These are phyloP conservation scores for Ceratobasidium theobromae DNA, from an alignment of 1,284 basidiomycete species.

Conservation along the genomic window DNA sequence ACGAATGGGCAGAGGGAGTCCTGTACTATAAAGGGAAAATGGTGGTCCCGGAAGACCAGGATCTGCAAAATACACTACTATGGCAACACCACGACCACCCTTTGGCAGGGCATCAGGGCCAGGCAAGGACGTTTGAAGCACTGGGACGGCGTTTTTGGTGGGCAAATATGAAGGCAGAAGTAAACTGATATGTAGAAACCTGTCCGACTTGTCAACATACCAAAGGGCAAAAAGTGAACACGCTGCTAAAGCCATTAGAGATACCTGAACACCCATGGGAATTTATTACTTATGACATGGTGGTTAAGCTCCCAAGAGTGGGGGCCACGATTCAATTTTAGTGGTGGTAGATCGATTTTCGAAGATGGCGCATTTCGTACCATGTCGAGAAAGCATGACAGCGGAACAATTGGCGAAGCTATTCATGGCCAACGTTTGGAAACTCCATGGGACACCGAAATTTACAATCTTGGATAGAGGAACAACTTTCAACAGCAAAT, in stretches of 20 bases:
- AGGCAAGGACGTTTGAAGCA: too few species aligned
- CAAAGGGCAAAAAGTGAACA: too few species aligned
- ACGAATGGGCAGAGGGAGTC: too few species aligned
- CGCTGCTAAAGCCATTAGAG: not conserved
- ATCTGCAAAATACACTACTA: not conserved
- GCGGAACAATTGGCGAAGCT: not conserved
- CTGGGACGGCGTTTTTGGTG: too few species aligned
- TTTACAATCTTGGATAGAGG: slow-evolving; percentile 3
- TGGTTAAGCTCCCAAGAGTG: not conserved
- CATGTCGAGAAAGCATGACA: not conserved
- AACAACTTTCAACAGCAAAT: slow-evolving; percentile 38
- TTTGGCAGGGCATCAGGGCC: too few species aligned
- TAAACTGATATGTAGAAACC: too few species aligned
- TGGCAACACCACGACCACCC: not conserved
- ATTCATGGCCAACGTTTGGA: slow-evolving; percentile 1
- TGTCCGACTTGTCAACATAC: too few species aligned
- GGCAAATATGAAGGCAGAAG: too few species aligned
- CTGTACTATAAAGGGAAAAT: not conserved
- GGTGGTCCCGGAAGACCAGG: not conserved
- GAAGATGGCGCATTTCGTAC: not conserved
- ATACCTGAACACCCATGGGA: not conserved
- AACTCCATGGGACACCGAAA: slow-evolving; percentile 1
- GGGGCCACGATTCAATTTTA: not conserved
- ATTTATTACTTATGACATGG: not conserved
- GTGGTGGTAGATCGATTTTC: not conserved